A percentile compares a stretch with the other conserved stretches of the same genome.
Evolutionary conservation across 1,139 yeast genomes (phyloP).

Genomic region (Yamadazyma spencermartinsiae): DNA sequence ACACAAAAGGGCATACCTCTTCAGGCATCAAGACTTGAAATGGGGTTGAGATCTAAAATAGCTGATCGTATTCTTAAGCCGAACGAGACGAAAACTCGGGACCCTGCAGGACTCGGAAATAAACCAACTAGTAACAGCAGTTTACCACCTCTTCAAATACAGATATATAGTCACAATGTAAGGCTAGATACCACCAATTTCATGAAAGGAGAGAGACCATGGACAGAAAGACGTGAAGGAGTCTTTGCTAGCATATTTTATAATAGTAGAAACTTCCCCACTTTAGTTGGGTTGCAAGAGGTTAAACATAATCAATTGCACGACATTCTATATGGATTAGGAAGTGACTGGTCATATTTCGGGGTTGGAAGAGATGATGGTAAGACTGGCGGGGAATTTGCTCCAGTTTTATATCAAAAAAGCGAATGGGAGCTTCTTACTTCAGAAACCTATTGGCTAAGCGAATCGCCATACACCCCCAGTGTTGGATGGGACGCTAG

Average conservation of each 20-base stretch:
- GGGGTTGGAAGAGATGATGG: conserved; percentile 56
- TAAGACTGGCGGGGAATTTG: conserved; percentile 40
- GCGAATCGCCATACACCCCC: conserved; percentile 41
- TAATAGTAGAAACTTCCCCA: conserved; percentile 18
- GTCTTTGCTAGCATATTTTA: conserved; percentile 21
- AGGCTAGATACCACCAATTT: conserved; percentile 24
- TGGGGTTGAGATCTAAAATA: conserved; percentile 9
- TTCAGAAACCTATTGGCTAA: conserved; percentile 45
- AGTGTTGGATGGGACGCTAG: conserved; percentile 47
- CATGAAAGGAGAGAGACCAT: conserved; percentile 27
- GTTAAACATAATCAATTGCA: conserved; percentile 29
- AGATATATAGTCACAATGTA: conserved; percentile 34
- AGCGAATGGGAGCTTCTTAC: conserved; percentile 29
- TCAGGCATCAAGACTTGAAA: no score
- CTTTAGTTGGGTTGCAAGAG: conserved; percentile 35
- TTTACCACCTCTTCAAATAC: conserved; percentile 21
- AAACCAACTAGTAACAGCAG: not conserved
- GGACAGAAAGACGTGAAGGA: conserved; percentile 26
- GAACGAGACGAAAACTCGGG: conserved; percentile 6
- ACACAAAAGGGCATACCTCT: no score
- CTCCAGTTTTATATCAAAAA: conserved; percentile 43
- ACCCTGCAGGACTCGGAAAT: conserved; percentile 1
- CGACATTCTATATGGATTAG: conserved; percentile 27
- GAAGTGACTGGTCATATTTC: conserved; percentile 37
- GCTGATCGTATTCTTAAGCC: conserved; percentile 3